Base-by-base conservation (phyloP, 2,329 filamentous ascomycete genomes). In the Aureobasidium vineae region DNA sequence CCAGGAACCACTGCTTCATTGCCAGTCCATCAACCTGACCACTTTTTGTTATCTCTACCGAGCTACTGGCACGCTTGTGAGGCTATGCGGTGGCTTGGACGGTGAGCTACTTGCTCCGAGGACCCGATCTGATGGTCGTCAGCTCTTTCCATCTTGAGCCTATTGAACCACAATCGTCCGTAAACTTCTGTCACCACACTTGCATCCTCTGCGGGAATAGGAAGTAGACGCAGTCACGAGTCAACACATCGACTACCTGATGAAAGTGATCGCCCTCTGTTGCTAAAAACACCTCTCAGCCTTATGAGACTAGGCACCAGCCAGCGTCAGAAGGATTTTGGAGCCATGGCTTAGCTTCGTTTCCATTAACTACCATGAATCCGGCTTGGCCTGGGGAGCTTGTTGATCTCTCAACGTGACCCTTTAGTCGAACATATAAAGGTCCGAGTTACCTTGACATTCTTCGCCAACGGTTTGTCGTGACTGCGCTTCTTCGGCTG, bases 311-410 rank as follows among this genome's bases (percentile, higher is more conserved):
- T 16, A 59, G 54, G 54, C 54, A 59, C 40, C 54, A 21, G 23
- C 49, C 40, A 59, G 36, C 54, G 11, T 45, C 26, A 6, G 40
- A 59, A 59, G 54, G 54, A 59, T 59, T 59, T 26, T 26, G 38
- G 8, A n/a, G 38, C 38, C n/a, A 43, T n/a, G 31, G 26, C 40
- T 33, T 59, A 45, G 54, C 54, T 38, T 43, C 54, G 45, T 43
- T 31, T 31, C 10, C 21, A 56, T 40, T 33, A 40, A 56, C 26
- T 33, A 40, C 40, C 23, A 31, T 8, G 23, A 41, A 41, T 28
- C 40, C 54, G 38, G 40, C 38, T 59, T 59, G 54, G 54, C 38
- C 21, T 5, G n/a, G 21, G 45, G 23, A 59, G 38, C 54, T 59
- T 59, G 26, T 1, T 33, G 13, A 28, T 41, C 16, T 21, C 5